A percentile compares a stretch with the other conserved stretches of the same genome.
Evolutionary conservation across 768 basidiomycete species (phyloP).

Genomic region (Mrakia blollopis): DNA sequence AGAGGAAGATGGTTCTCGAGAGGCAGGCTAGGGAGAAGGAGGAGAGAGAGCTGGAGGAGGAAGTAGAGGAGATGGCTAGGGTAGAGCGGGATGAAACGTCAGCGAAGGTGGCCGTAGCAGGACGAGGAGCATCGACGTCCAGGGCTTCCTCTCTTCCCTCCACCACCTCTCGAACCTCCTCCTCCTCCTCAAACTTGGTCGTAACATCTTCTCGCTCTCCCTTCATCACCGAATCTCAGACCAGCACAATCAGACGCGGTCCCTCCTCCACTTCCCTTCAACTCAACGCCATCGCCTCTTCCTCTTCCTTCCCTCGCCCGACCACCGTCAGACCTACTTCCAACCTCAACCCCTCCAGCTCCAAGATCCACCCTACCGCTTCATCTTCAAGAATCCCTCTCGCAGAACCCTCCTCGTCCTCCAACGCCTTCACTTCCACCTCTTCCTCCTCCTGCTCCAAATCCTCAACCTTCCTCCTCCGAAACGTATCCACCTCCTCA

Average conservation of each 20-base stretch:
- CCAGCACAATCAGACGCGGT: too few relatives aligned
- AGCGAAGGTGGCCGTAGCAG: background rate
- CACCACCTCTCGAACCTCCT: background rate
- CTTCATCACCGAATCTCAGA: too few relatives aligned
- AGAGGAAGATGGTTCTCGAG: conserved; percentile 19
- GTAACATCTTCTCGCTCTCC: background rate
- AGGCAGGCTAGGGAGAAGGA: background rate
- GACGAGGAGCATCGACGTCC: background rate
- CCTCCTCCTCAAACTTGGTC: background rate
- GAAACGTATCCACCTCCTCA: too few relatives aligned
- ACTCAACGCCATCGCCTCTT: background rate
- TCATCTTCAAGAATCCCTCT: background rate
- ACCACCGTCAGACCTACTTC: background rate
- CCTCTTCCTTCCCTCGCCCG: background rate
- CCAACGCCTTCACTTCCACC: background rate
- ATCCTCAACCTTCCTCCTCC: background rate
- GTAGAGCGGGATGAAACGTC: background rate
- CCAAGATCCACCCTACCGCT: background rate
- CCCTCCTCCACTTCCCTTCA: background rate
- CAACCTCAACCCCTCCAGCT: background rate
- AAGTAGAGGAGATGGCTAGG: conserved; percentile 8
- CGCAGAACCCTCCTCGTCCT: background rate
- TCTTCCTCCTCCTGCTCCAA: background rate
- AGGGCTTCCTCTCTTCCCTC: too few relatives aligned
- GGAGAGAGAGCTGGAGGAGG: background rate